A percentile compares a stretch with the other conserved stretches of the same genome.
Evolutionary conservation across 2,329 filamentous ascomycete genomes (phyloP).

Genomic region (Trichophyton schoenleinii): DNA sequence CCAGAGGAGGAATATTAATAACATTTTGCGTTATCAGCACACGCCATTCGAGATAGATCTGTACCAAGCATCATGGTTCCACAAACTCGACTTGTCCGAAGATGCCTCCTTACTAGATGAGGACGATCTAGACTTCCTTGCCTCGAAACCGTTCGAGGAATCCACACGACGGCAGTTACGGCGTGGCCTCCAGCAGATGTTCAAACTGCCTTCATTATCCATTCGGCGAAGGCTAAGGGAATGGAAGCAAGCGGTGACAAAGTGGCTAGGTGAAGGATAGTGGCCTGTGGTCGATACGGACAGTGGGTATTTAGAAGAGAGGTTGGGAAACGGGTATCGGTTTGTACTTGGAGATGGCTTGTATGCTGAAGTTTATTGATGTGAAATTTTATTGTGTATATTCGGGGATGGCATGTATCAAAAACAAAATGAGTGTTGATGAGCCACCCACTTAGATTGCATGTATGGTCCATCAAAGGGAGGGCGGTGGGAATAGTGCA

Average conservation of each 20-base stretch:
- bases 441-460: not conserved
- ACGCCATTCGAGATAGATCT: not conserved
- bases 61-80: not conserved
- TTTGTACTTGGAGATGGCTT: not conserved
- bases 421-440: not conserved
- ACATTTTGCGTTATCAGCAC: not conserved
- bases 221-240: not conserved
- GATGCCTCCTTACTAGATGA: not conserved
- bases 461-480: conserved; percentile 1
- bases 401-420: not conserved
- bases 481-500: conserved; percentile 5
- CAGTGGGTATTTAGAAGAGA: not conserved
- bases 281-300: not conserved
- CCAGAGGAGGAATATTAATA: not conserved
- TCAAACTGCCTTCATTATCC: not conserved
- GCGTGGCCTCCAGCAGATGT: not conserved
- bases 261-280: not conserved
- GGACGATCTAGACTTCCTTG: not conserved
- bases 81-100: not conserved
- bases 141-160: not conserved
- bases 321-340: not conserved
- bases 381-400: not conserved
- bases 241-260: not conserved
- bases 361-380: not conserved
- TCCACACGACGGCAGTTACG: not conserved